Conservation (phyloP, 768 basidiomycete species). For the Hericium rajendrae region DNA sequence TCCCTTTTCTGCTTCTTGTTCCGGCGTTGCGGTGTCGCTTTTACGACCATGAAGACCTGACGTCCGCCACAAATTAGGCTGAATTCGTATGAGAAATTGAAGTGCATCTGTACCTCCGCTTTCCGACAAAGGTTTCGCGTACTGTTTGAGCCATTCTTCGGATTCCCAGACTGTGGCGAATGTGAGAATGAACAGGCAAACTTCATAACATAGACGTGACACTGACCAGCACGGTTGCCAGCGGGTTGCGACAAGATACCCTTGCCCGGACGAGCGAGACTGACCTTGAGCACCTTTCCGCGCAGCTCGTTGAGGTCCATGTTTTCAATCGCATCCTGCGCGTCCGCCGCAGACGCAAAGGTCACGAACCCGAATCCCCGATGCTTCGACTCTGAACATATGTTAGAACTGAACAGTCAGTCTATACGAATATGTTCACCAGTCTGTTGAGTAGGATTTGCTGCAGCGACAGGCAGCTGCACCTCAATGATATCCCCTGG, state of each 20-base stretch:
- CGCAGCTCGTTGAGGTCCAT: conserved; percentile 91
- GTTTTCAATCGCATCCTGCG: conserved; percentile 96
- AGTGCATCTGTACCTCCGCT: conserved; percentile 49
- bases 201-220: conserved; percentile 1
- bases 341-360: conserved; percentile 69
- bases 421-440: conserved; percentile 29
- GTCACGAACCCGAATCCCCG: conserved; percentile 94
- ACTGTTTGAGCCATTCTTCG: conserved; percentile 83
- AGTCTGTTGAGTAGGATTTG: conserved; percentile 55
- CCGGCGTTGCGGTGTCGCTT: not conserved
- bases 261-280: conserved; percentile 78
- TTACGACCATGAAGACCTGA: conserved; percentile 42
- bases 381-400: conserved; percentile 57
- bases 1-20: conserved; percentile 16
- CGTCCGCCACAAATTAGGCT: not conserved
- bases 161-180: conserved; percentile 77
- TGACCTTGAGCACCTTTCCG: conserved; percentile 72
- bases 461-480: conserved; percentile 71
- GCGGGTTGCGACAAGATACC: conserved; percentile 41
- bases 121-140: conserved; percentile 69
- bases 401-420: not conserved
- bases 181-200: not conserved
- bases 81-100: not conserved
- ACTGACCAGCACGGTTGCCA: conserved; percentile 71
- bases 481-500: conserved; percentile 90